A percentile compares a stretch with the other conserved stretches of the same genome.
Evolutionary conservation across 2,329 filamentous ascomycete species (phyloP).

Genomic region (Fusarium sp.): DNA sequence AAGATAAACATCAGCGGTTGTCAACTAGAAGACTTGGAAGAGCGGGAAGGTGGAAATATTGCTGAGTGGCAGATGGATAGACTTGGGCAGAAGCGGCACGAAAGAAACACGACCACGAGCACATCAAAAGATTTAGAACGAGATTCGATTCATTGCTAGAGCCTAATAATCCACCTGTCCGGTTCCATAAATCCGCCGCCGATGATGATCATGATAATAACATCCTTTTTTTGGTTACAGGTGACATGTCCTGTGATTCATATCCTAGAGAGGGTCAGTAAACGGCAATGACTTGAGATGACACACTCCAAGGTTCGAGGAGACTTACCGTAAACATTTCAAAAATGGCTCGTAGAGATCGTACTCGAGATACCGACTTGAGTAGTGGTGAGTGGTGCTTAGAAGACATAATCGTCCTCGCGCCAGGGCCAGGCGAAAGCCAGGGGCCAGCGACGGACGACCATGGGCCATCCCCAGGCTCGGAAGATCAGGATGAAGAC

Average conservation of each 20-base stretch:
- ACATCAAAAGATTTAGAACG: background rate
- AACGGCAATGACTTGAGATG: background rate
- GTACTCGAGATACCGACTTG: background rate
- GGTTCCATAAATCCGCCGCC: background rate
- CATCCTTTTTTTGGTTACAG: background rate
- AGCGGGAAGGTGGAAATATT: background rate
- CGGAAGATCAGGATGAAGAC: background rate
- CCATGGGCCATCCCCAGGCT: background rate
- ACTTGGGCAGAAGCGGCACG: too few species aligned
- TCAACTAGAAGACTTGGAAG: background rate
- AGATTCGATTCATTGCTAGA: background rate
- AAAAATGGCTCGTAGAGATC: background rate
- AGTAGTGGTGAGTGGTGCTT: background rate
- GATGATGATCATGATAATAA: background rate
- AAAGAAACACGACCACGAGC: background rate
- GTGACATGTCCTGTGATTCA: background rate
- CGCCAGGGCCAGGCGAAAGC: background rate
- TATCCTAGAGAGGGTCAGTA: background rate
- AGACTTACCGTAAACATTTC: background rate
- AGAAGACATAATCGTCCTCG: background rate
- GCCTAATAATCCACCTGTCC: background rate
- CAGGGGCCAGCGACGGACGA: background rate
- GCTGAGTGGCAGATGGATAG: background rate
- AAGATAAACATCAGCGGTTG: background rate
- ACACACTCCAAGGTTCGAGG: rapidly evolving